Percentiles rank a stretch among this genome's conserved stretches.
Conservation (phyloP, 2,329 filamentous ascomycete species). For the Paecilomyces fulvus region DNA sequence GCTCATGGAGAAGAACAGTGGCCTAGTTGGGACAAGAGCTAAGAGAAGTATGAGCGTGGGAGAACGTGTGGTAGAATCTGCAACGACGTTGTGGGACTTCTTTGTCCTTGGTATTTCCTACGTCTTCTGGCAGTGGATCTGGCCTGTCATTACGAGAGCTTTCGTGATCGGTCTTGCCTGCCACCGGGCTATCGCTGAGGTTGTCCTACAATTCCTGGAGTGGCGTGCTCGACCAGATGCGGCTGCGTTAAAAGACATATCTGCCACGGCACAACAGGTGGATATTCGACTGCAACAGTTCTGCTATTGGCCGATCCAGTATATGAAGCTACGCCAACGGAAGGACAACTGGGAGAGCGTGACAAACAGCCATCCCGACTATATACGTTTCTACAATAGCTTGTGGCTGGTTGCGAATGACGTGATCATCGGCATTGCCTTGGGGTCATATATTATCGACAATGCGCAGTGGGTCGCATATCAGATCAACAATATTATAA, state of each 20-base stretch:
- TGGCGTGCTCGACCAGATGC: slow-evolving; percentile 72
- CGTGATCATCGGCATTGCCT: slow-evolving; percentile 93
- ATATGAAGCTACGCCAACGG: slow-evolving; percentile 77
- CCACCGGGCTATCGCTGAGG: slow-evolving; percentile 73
- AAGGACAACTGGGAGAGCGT: slow-evolving; percentile 94
- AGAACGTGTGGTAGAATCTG: slow-evolving; percentile 88
- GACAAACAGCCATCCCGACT: slow-evolving; percentile 90
- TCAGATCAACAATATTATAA: slow-evolving; percentile 67
- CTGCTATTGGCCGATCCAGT: slow-evolving; percentile 98
- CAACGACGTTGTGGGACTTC: slow-evolving; percentile 73
- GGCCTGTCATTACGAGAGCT: slow-evolving; percentile 62
- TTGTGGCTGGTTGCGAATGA: slow-evolving; percentile 98
- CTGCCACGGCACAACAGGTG: slow-evolving; percentile 91
- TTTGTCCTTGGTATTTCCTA: slow-evolving; percentile 61
- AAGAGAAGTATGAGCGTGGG: slow-evolving; percentile 86
- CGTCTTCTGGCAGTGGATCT: slow-evolving; percentile 63
- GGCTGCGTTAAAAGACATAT: slow-evolving; percentile 87
- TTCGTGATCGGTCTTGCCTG: slow-evolving; percentile 74
- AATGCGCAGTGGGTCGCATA: slow-evolving; percentile 78
- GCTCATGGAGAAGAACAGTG: slow-evolving; percentile 80
- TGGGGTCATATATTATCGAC: slow-evolving; percentile 95
- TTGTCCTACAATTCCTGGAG: slow-evolving; percentile 69
- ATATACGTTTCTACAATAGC: slow-evolving; percentile 98
- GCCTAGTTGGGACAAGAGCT: slow-evolving; percentile 69
- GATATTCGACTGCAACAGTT: slow-evolving; percentile 97